Conservation (phyloP, 805 yeast species). For the Candida easanensis region DNA sequence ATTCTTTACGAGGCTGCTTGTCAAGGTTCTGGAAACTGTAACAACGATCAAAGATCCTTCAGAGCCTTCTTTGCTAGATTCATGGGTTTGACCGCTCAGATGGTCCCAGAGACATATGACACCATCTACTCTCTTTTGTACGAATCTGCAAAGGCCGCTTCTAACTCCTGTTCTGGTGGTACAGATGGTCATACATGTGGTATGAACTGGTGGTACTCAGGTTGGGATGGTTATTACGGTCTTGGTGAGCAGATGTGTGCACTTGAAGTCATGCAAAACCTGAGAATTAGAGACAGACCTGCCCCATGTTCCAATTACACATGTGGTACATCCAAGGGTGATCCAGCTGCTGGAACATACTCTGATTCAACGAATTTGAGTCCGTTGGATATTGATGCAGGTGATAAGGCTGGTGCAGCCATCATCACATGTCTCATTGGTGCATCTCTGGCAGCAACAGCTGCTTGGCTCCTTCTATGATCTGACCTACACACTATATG, state of each 20-base stretch:
- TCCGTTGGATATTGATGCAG: slow-evolving; percentile 37
- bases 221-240: slow-evolving; percentile 70
- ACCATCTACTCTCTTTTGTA: slow-evolving; percentile 44
- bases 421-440: slow-evolving; percentile 56
- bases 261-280: slow-evolving; percentile 50
- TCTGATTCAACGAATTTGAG: slow-evolving; percentile 32
- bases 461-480: slow-evolving; percentile 38
- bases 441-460: slow-evolving; percentile 35
- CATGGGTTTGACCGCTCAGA: slow-evolving; percentile 57
- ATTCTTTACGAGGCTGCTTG: slow-evolving; percentile 74
- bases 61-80: slow-evolving; percentile 68
- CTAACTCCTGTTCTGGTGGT: slow-evolving; percentile 78
- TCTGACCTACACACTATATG: no score
- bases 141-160: slow-evolving; percentile 67
- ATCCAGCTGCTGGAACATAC: slow-evolving; percentile 60
- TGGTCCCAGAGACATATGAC: slow-evolving; percentile 54
- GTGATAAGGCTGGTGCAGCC: slow-evolving; percentile 65
- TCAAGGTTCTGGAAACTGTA: slow-evolving; percentile 53
- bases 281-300: slow-evolving; percentile 34
- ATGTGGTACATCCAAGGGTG: slow-evolving; percentile 68
- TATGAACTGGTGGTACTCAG: slow-evolving; percentile 55
- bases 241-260: slow-evolving; percentile 86
- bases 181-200: slow-evolving; percentile 82
- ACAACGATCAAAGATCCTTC: slow-evolving; percentile 73
- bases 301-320: slow-evolving; percentile 56